Conservation (phyloP, 306 rosid genomes). For the Dryas octopetala region DNA sequence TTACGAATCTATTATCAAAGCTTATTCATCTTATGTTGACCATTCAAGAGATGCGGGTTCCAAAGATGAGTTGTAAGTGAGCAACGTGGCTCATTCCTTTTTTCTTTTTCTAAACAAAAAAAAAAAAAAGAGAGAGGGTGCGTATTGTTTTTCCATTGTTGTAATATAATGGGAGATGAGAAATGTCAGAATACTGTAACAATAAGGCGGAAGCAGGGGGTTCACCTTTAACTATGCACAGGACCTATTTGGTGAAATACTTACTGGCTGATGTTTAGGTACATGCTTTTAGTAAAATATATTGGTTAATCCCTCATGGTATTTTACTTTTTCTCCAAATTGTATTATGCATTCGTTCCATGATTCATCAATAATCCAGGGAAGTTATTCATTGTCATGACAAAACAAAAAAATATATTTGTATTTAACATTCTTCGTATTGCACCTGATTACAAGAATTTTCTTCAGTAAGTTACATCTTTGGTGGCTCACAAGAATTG, state of each 20-base stretch:
- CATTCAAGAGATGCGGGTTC: slow-evolving; percentile 28
- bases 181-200: not conserved
- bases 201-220: not conserved
- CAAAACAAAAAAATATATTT: not conserved
- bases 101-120: not conserved
- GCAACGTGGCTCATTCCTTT: not conserved
- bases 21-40: slow-evolving; percentile 60
- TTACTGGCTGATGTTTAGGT: not conserved
- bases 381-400: not conserved
- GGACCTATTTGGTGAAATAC: not conserved
- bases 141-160: slow-evolving; percentile 2
- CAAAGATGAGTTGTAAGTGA: slow-evolving; percentile 71
- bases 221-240: not conserved
- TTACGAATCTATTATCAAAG: slow-evolving; percentile 65
- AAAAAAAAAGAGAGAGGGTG: not conserved
- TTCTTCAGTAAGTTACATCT: not conserved
- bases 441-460: slow-evolving; percentile 2
- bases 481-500: not conserved
- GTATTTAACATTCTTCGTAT: not conserved
- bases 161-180: slow-evolving; percentile 17
- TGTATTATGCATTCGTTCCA: no score
- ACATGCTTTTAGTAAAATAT: not conserved
- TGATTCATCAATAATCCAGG: not conserved
- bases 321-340: no score
- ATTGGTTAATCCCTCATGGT: not conserved